Evolutionary conservation across 2,329 filamentous ascomycete species (phyloP).

Genomic region (Trichoderma pleuroti): DNA sequence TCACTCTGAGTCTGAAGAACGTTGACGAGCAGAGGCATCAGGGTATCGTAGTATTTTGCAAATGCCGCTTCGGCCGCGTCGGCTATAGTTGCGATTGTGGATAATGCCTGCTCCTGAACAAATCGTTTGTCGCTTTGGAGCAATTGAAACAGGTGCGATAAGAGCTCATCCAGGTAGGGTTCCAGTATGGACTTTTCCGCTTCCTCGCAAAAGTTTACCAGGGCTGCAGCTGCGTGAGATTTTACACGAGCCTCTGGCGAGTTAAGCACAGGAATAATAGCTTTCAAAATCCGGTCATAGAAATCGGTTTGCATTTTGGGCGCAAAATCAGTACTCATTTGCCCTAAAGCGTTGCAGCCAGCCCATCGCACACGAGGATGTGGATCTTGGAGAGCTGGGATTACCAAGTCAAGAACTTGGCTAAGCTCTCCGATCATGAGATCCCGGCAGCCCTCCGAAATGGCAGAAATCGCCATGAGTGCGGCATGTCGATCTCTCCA

Average conservation of each 20-base stretch:
- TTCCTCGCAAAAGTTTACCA: constrained; percentile 99
- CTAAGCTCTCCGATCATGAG: constrained; percentile 93
- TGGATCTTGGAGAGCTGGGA: constrained; percentile 82
- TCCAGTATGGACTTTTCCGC: constrained; percentile 89
- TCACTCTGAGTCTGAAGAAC: constrained; percentile 87
- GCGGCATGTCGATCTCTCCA: constrained; percentile 97
- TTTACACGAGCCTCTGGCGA: constrained; percentile 91
- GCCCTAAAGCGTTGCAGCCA: constrained; percentile 95
- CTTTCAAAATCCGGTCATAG: constrained; percentile 79
- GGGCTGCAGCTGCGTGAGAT: constrained; percentile 92
- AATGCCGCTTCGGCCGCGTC: constrained; percentile 96
- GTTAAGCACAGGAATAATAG: constrained; percentile 87
- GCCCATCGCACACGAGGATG: constrained; percentile 96
- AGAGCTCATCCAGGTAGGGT: constrained; percentile 84
- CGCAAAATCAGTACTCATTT: constrained; percentile 99
- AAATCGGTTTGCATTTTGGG: constrained; percentile 97
- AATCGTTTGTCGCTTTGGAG: constrained; percentile 91
- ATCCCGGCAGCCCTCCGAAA: constrained; percentile 94
- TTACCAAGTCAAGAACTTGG: constrained; percentile 91
- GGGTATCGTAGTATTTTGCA: constrained; percentile 86
- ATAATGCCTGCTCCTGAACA: constrained; percentile 95
- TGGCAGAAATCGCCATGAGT: constrained; percentile 97
- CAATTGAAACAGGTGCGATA: constrained; percentile 81
- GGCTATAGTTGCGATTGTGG: constrained; percentile 97
- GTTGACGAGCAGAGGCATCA: constrained; percentile 92